Evolutionary conservation across 805 yeast genomes (phyloP).

Genomic region (Wickerhamiella shivajii): DNA sequence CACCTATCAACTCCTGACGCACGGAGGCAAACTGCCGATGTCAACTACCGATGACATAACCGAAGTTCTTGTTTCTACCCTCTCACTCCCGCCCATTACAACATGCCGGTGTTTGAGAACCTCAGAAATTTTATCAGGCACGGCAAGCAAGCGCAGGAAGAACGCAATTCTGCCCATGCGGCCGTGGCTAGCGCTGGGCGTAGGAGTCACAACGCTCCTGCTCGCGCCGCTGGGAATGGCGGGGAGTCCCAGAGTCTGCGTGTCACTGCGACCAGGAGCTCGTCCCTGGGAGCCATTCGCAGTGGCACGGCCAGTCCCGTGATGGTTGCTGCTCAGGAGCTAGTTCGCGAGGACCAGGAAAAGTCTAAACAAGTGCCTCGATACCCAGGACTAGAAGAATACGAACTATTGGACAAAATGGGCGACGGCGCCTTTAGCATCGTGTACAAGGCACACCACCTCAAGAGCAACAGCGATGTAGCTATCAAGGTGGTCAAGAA

Average conservation of each 20-base stretch:
- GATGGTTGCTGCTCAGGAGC: conserved; percentile 24
- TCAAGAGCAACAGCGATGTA: conserved; percentile 31
- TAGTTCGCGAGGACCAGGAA: conserved; percentile 28
- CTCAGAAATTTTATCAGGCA: conserved; percentile 48
- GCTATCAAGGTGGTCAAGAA: conserved; percentile 71
- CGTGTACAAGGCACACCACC: conserved; percentile 59
- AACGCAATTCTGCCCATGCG: conserved; percentile 1
- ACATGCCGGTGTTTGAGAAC: conserved; percentile 28
- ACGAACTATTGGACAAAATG: conserved; percentile 28
- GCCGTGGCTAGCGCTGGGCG: conserved; percentile 7
- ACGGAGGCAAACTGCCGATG: background rate
- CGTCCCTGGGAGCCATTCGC: conserved; percentile 5
- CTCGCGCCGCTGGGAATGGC: conserved; percentile 4
- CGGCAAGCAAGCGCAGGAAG: conserved; percentile 42
- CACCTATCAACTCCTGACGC: conserved; percentile 11
- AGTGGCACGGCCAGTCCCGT: conserved; percentile 6
- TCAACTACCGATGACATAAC: conserved; percentile 1
- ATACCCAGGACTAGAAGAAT: conserved; percentile 29
- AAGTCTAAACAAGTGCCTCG: conserved; percentile 22
- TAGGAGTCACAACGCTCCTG: conserved; percentile 1
- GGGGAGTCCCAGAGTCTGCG: no score
- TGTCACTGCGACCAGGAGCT: conserved; percentile 1
- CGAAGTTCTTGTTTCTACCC: conserved; percentile 2
- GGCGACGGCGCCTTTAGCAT: conserved; percentile 76
- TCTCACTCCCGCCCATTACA: background rate